phyloP scores from a whole-genome alignment of 805 yeast genomes.

The Wickerhamiella dianesei region DNA sequence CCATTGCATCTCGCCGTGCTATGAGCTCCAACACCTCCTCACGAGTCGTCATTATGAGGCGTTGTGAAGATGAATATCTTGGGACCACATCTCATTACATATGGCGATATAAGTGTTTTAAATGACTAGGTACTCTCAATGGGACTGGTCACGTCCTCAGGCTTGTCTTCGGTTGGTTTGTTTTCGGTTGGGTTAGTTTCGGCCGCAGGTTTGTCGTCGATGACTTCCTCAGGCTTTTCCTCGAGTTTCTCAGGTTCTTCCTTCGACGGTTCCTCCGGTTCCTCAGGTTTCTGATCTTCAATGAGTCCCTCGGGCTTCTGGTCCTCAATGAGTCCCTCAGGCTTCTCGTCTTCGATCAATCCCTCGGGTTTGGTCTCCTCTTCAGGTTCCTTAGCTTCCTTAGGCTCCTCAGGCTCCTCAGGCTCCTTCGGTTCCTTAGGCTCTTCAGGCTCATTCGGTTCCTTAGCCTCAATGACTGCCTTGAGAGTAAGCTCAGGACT shows the following conservation, averaged over 20 bases:
- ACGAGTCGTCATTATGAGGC: conserved; percentile 1
- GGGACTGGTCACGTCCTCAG: not conserved
- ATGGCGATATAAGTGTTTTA: too few relatives aligned
- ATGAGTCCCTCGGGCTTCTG: not conserved
- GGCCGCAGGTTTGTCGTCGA: not conserved
- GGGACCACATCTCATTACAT: too few relatives aligned
- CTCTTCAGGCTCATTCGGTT: conserved; percentile 1
- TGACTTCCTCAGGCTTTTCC: conserved; percentile 1
- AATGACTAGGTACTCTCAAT: too few relatives aligned
- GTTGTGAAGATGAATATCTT: not conserved
- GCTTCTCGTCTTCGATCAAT: not conserved
- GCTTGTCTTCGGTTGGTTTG: not conserved
- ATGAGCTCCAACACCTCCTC: conserved; percentile 14
- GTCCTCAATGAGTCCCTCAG: not conserved
- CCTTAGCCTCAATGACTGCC: conserved; percentile 7
- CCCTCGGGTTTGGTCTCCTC: conserved; percentile 1
- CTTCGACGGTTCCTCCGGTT: conserved; percentile 2
- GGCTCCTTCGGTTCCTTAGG: conserved; percentile 1
- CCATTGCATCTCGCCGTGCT: conserved; percentile 25
- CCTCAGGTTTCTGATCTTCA: too few relatives aligned
- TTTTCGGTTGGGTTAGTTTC: not conserved
- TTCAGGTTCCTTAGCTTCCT: conserved; percentile 2
- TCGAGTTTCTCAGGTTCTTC: not conserved
- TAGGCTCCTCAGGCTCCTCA: conserved; percentile 1
- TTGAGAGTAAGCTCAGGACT: conserved; percentile 23